Evolutionary conservation across 2,329 filamentous ascomycete genomes (phyloP).

Genomic region (Akanthomyces muscarius): DNA sequence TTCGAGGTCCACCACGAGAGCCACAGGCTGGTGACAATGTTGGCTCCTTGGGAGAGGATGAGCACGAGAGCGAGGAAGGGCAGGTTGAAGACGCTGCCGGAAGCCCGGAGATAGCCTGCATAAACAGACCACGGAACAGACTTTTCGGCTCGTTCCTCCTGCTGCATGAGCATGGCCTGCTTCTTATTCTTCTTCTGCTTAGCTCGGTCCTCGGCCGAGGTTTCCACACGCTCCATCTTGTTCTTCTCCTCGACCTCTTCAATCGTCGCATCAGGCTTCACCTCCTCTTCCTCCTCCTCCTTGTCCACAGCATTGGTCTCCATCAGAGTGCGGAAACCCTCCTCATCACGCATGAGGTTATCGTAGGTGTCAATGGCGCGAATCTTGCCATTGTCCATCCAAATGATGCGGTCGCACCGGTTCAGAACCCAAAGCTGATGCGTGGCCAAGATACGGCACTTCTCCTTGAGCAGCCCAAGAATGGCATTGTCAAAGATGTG

Average conservation of each 20-base stretch:
- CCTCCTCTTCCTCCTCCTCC: constrained; percentile 50
- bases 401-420: constrained; percentile 86
- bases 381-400: constrained; percentile 84
- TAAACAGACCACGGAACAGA: constrained; percentile 81
- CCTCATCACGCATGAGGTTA: constrained; percentile 75
- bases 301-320: constrained; percentile 73
- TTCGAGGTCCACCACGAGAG: constrained; percentile 89
- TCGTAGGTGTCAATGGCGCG: constrained; percentile 85
- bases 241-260: constrained; percentile 38
- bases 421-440: constrained; percentile 92
- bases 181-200: constrained; percentile 56
- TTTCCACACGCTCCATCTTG: constrained; percentile 19
- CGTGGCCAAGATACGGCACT: constrained; percentile 86
- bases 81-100: constrained; percentile 66
- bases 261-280: constrained; percentile 44
- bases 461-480: constrained; percentile 79
- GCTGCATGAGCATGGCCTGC: constrained; percentile 65
- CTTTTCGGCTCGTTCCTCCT: constrained; percentile 64
- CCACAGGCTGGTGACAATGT: constrained; percentile 87
- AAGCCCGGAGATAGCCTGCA: constrained; percentile 69
- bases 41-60: constrained; percentile 71
- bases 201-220: constrained; percentile 22
- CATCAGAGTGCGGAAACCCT: constrained; percentile 79
- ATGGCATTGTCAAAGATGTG: constrained; percentile 94
- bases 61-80: constrained; percentile 61